A percentile compares a stretch with the other conserved stretches of the same genome.
These are phyloP conservation scores for Hypoxylon sp. DNA, from an alignment of 2,329 filamentous ascomycete species.

Conservation along the genomic window DNA sequence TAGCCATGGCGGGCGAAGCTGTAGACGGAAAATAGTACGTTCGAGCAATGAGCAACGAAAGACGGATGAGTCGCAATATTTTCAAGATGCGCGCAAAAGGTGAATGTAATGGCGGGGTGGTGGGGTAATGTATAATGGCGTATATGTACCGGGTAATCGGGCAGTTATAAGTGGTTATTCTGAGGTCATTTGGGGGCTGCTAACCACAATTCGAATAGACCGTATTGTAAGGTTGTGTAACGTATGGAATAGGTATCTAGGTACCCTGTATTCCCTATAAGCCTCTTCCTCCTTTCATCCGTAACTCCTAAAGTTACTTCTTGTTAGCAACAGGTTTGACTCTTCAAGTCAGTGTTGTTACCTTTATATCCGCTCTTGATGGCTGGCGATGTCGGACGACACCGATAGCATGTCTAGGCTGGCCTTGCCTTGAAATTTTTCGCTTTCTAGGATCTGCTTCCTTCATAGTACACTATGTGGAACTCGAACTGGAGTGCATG, in stretches of 20 bases:
- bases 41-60: conserved; percentile 4
- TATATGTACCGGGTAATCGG: conserved; percentile 31
- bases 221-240: neutral
- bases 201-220: neutral
- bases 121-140: conserved; percentile 22
- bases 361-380: neutral
- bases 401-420: neutral
- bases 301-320: neutral
- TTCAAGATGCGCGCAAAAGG: conserved; percentile 26
- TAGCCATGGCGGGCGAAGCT: conserved; percentile 30
- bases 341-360: neutral
- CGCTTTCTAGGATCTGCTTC: neutral
- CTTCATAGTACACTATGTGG: neutral
- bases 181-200: neutral
- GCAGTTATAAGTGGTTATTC: neutral
- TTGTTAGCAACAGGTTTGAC: too few relatives aligned
- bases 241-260: too few relatives aligned
- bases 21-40: neutral
- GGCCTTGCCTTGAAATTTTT: neutral
- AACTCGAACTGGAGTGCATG: neutral
- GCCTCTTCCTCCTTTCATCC: neutral
- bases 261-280: neutral
- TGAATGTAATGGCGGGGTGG: conserved; percentile 28
- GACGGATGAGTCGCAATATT: conserved; percentile 20
- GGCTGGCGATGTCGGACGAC: neutral